Evolutionary conservation across 768 basidiomycete species (phyloP), one percentile per base, ranked within the genome.

Genomic region (Suillus tomentosus): DNA sequence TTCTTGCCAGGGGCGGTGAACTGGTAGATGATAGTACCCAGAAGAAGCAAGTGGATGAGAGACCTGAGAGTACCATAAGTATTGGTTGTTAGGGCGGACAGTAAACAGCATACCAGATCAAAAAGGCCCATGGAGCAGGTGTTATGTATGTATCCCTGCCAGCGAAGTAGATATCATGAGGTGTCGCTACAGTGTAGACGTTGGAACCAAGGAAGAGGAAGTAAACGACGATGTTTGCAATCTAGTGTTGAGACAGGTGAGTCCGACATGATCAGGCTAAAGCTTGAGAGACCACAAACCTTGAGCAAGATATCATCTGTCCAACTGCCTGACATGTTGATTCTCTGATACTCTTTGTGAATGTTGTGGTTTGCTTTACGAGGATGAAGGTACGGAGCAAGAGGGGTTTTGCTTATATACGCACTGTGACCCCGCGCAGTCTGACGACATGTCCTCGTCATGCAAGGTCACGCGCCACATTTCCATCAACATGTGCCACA

Each of bases 61-160:
- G 92, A 87, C 91, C 91, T 91, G 59, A 60, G 68, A 66, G 66
- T 67, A 62, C 53, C 36, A 34, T 24, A 62, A 39, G 50, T 60
- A 48, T 22, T 51, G 42, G 22, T 51, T 55, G 15, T 51, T 55
- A 19, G 13, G 27, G 42, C 55, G 15, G n/a, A 24, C 9, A 37
- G 53, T 56, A 31, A 27, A 40, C 19, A 40, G 73, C 81, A 48
- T 62, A 91, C 94, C 95, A 96, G 73, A 95, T 90, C 79, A 90
- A 84, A 81, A 95, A 96, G 2, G 92, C 90, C 87, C 92, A 97
- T 34, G 89, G 87, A 31, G 94, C 92, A n/a, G 96, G 96, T 1
- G 95, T 97, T 64, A 99, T 80, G 77, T 95, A 98, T 0, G 96
- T 97, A 69, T 91, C 88, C 74, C 94, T 94, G 53, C 86, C 87